Conservation (phyloP, 2,329 filamentous ascomycete genomes). For the Penicillium frequentans region DNA sequence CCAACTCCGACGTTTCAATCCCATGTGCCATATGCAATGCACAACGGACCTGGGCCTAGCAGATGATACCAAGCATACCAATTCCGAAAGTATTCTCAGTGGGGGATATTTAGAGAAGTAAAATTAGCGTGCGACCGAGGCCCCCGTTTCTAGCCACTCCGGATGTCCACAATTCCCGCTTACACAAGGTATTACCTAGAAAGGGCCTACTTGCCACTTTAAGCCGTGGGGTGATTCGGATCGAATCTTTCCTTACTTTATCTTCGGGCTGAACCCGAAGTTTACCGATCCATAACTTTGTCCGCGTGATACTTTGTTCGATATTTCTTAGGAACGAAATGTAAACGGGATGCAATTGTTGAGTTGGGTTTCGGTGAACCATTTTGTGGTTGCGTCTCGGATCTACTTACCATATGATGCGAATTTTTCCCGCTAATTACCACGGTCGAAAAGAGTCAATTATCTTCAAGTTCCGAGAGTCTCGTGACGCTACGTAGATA, state of each 20-base stretch:
- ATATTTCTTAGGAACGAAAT: constrained; percentile 5
- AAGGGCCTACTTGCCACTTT: constrained; percentile 4
- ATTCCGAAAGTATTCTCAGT: background rate
- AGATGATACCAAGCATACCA: background rate
- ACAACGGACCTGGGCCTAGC: background rate
- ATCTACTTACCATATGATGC: background rate
- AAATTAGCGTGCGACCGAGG: background rate
- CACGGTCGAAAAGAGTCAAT: too few relatives aligned
- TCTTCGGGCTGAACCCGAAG: constrained; percentile 6
- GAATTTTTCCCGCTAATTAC: too few relatives aligned
- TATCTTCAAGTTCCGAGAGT: background rate
- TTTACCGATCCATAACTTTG: constrained; percentile 10
- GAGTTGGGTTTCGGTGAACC: background rate
- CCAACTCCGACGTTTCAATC: background rate
- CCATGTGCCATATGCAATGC: background rate
- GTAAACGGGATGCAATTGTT: background rate
- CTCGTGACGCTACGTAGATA: background rate
- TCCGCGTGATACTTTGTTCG: constrained; percentile 12
- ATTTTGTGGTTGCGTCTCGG: background rate
- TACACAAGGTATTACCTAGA: constrained; percentile 3
- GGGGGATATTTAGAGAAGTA: background rate
- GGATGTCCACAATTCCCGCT: constrained; percentile 10
- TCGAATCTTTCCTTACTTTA: constrained; percentile 12
- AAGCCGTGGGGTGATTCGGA: constrained; percentile 24
- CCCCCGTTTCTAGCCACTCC: constrained; percentile 8